Base-by-base conservation (phyloP, 192 early-diverging fungal species). In the Coemansia sp. region DNA sequence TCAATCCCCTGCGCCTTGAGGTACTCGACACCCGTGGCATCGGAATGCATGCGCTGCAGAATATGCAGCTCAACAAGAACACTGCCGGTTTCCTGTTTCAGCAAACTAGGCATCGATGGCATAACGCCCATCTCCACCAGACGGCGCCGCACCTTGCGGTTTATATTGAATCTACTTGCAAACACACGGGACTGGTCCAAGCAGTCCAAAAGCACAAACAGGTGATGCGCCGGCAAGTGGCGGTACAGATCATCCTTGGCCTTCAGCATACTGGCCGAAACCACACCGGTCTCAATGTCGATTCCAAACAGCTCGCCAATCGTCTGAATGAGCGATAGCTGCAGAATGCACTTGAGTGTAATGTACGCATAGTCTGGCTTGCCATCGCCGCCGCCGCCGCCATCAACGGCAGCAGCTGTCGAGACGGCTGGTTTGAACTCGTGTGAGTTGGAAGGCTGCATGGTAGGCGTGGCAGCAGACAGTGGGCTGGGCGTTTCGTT, bases 321-420 rank as follows among this genome's bases (percentile, higher is more conserved):
- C 0, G 93, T 96, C 72, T 95, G 93, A 57, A 98, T 94, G 18
- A 98, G 77, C 61, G 94, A 84, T 55, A 95, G 82, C 62, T 98
- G 95, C 41, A 94, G 76, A 1, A 95, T 88, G 77, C 95, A 98
- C 73, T 94, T 95, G 21, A 93, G 88, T 63, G 94, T 93, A 21
- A 93, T 93, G 61, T 87, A 87, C 61, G 91, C 87, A 80, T 96
- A 96, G 55, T 91, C 88, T 32, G 88, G 90, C 86, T 68, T 88
- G 75, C 49, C 71, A 66, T 52, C 51, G 21, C 51, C 51, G 5
- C 26, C 32, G 32, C 48, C 13, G 8, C 18, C 48, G 8, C 48
- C 48, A 18, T 47, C 43, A 26, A 57, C 21, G 10, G n/a, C 48
- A 49, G 4, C 3, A 7, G 51, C 19, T 8, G 2, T 32, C 32